Conservation (phyloP, 2,329 filamentous ascomycete genomes). For the Periglandula ipomoeae region DNA sequence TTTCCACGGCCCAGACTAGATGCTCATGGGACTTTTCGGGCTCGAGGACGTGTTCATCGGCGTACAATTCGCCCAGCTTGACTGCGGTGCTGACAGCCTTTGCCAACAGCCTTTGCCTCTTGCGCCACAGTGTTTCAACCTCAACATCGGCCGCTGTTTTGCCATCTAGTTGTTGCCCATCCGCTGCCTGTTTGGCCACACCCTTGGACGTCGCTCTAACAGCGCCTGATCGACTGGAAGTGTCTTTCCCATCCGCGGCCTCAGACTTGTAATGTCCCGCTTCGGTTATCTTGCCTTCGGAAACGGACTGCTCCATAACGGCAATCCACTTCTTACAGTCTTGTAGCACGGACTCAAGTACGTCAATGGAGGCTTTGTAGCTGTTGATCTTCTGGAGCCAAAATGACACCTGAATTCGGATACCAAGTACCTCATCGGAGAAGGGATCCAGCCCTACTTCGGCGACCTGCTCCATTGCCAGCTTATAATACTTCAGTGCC, state of each 20-base stretch:
- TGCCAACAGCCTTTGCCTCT: constrained; percentile 58
- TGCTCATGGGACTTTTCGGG: constrained; percentile 62
- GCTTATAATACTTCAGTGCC: constrained; percentile 75
- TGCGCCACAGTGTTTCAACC: constrained; percentile 43
- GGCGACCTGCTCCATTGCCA: constrained; percentile 64
- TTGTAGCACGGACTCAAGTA: constrained; percentile 65
- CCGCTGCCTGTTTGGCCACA: constrained; percentile 6
- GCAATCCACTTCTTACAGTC: constrained; percentile 59
- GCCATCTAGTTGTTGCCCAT: constrained; percentile 6
- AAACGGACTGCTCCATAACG: constrained; percentile 40
- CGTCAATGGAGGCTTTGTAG: constrained; percentile 60
- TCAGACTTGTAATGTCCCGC: constrained; percentile 24
- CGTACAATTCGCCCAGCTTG: constrained; percentile 79
- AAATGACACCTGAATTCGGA: constrained; percentile 71
- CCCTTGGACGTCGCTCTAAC: background rate
- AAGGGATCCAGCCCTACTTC: constrained; percentile 76
- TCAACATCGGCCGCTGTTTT: background rate
- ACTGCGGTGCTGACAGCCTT: constrained; percentile 69
- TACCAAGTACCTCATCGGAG: constrained; percentile 81
- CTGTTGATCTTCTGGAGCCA: constrained; percentile 72
- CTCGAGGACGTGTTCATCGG: constrained; percentile 65
- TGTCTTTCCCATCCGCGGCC: background rate
- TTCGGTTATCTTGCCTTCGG: constrained; percentile 36
- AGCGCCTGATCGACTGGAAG: background rate
- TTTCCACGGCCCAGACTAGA: constrained; percentile 75